Evolutionary conservation across 164 flowering plant species (phyloP).

Genomic region (Vitis riparia): DNA sequence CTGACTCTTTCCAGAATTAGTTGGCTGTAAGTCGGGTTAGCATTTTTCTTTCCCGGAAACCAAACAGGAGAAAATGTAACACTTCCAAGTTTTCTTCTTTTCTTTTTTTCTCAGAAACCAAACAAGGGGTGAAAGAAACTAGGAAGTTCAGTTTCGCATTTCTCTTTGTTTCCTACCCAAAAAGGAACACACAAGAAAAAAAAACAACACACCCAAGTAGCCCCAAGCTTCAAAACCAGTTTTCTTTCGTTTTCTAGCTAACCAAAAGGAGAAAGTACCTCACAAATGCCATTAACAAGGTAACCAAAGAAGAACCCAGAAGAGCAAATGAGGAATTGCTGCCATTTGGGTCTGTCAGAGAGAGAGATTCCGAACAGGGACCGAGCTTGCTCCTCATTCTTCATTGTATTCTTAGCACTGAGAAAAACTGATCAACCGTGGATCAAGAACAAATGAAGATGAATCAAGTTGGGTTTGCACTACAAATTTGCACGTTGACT

Average conservation of each 20-base stretch:
- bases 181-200: not conserved
- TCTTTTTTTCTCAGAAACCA: not conserved
- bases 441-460: no score
- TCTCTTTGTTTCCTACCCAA: no score
- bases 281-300: slow-evolving; percentile 92
- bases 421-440: no score
- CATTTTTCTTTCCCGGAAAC: slow-evolving; percentile 2
- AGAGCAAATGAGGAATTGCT: slow-evolving; percentile 83
- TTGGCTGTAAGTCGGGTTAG: no score
- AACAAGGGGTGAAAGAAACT: slow-evolving; percentile 4
- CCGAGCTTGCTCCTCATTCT: slow-evolving; percentile 64
- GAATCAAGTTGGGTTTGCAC: not conserved
- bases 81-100: not conserved
- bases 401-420: slow-evolving; percentile 34
- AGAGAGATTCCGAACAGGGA: slow-evolving; percentile 78
- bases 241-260: no score
- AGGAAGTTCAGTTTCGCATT: no score
- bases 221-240: no score
- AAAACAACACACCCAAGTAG: no score
- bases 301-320: slow-evolving; percentile 96
- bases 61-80: not conserved
- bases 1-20: no score
- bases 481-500: slow-evolving; percentile 8
- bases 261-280: slow-evolving; percentile 39
- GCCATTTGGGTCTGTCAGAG: slow-evolving; percentile 65